A percentile compares a stretch with the other conserved stretches of the same genome.
Conservation (phyloP, 306 rosid genomes). For the Fragaria iinumae region DNA sequence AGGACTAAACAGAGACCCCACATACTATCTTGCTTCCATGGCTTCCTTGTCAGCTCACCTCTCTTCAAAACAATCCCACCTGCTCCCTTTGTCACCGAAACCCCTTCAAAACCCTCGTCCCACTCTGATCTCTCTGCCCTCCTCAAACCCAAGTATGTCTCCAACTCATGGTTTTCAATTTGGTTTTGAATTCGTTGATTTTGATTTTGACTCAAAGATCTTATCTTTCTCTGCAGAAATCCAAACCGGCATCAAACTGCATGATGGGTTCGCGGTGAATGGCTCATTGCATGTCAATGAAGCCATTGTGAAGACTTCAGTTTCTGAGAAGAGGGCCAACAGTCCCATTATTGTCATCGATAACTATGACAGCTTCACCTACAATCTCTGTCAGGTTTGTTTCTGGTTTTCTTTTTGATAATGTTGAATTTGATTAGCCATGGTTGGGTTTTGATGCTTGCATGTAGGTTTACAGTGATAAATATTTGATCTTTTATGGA, state of each 20-base stretch:
- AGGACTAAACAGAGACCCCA: background rate
- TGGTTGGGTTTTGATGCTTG: constrained; percentile 8
- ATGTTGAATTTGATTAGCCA: background rate
- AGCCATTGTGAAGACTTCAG: constrained; percentile 20
- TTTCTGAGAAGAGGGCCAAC: constrained; percentile 25
- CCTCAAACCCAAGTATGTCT: background rate
- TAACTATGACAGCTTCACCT: constrained; percentile 81
- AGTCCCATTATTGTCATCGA: constrained; percentile 52
- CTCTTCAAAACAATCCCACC: constrained; percentile 23
- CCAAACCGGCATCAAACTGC: constrained; percentile 26
- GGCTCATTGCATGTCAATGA: constrained; percentile 33
- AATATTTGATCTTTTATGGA: background rate
- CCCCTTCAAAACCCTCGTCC: constrained; percentile 23
- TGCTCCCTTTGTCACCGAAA: constrained; percentile 5
- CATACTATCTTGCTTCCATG: constrained; percentile 23
- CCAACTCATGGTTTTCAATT: background rate
- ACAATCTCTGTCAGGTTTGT: constrained; percentile 89
- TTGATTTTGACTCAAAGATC: constrained; percentile 10
- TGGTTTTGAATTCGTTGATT: background rate
- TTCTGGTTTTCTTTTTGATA: background rate
- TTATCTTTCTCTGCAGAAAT: constrained; percentile 28
- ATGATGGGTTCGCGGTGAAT: constrained; percentile 43
- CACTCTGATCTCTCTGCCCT: background rate
- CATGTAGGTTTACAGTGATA: background rate
- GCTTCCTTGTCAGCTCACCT: constrained; percentile 24